phyloP scores from a whole-genome alignment of 2,329 filamentous ascomycete species.

The Ophiostoma montium region DNA sequence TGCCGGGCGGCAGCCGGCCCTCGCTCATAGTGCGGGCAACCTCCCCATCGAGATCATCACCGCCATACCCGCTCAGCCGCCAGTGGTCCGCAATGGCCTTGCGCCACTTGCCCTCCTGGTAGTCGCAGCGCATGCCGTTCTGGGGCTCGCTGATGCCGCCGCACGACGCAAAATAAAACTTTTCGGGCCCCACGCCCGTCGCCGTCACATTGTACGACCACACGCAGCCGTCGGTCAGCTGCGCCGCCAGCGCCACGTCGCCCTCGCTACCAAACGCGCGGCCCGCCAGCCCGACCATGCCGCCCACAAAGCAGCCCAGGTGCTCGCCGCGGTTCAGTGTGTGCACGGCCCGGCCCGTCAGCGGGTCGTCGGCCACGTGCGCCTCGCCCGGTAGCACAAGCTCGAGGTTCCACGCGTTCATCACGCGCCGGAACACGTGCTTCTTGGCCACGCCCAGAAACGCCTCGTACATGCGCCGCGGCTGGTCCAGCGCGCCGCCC shows the following conservation, averaged over 20 bases:
- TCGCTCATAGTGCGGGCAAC: conserved; percentile 24
- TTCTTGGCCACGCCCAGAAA: conserved; percentile 23
- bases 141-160: conserved; percentile 15
- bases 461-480: conserved; percentile 17
- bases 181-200: conserved; percentile 49
- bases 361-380: conserved; percentile 16
- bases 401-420: conserved; percentile 23
- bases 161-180: conserved; percentile 33
- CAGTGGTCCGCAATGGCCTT: conserved; percentile 12
- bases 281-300: conserved; percentile 50
- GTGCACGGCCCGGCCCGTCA: conserved; percentile 15
- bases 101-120: conserved; percentile 16
- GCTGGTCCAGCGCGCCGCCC: conserved; percentile 39
- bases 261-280: conserved; percentile 41
- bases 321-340: conserved; percentile 33
- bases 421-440: conserved; percentile 26
- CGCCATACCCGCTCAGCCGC: not conserved
- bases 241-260: conserved; percentile 41
- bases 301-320: conserved; percentile 48
- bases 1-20: conserved; percentile 37
- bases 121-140: conserved; percentile 15
- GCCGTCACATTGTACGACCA: conserved; percentile 46
- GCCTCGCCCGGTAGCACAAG: conserved; percentile 36
- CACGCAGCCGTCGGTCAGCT: conserved; percentile 49
- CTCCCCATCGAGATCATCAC: conserved; percentile 13